A percentile compares a stretch with the other conserved stretches of the same genome.
Evolutionary conservation across 108 stramenopile species (phyloP).

Genomic region (Skeletonema grethae): DNA sequence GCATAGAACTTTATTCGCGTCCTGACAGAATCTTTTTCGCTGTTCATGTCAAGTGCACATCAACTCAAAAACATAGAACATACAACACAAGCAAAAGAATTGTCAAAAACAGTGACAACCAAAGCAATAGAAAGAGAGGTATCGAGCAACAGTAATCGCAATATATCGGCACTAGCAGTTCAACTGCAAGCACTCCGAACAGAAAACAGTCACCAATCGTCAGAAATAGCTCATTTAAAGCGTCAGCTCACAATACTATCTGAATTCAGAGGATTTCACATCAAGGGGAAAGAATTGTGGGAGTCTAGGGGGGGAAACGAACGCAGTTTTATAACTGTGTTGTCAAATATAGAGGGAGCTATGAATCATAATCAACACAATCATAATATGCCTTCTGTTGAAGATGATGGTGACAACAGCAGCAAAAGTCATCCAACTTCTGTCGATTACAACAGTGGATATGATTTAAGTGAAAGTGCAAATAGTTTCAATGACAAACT

Average conservation of each 20-base stretch:
- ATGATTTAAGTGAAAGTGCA: not conserved
- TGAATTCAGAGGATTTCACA: constrained; percentile 6
- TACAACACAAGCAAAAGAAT: not conserved
- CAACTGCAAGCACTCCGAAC: constrained; percentile 5
- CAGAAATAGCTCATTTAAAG: not conserved
- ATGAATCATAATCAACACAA: constrained; percentile 5
- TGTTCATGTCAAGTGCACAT: not conserved
- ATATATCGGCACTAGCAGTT: constrained; percentile 6
- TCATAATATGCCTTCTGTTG: not conserved
- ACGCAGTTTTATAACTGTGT: constrained; percentile 1
- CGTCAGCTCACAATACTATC: constrained; percentile 4
- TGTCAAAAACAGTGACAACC: not conserved
- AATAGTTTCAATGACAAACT: not conserved
- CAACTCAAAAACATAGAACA: not conserved
- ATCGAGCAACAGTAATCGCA: not conserved
- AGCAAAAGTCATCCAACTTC: not conserved
- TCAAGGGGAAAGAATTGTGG: constrained; percentile 2
- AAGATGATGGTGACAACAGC: not conserved
- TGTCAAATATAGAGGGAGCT: not conserved
- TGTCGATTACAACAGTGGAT: not conserved
- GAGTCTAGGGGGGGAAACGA: not conserved
- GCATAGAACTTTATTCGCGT: too few species aligned
- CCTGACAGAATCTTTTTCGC: too few species aligned
- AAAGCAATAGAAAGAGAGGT: not conserved
- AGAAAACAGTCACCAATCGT: not conserved